A percentile compares a stretch with the other conserved stretches of the same genome.
Evolutionary conservation across 208 protist genomes (phyloP).

Genomic region (Acanthamoeba healyi): DNA sequence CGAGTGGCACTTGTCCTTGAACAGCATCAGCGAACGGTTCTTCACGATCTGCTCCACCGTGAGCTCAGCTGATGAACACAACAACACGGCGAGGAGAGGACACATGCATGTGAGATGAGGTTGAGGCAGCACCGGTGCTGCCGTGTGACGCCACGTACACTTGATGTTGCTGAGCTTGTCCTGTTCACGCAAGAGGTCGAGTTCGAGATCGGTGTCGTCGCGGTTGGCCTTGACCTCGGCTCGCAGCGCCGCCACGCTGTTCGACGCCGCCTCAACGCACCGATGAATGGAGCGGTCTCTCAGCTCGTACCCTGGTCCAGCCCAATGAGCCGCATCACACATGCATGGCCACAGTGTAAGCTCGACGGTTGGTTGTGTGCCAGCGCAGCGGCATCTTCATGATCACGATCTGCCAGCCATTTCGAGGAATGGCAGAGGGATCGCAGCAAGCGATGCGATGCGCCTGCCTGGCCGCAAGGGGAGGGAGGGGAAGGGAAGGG

Average conservation of each 20-base stretch:
- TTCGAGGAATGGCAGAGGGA: background rate
- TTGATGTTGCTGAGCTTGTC: conserved; percentile 64
- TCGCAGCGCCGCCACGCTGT: background rate
- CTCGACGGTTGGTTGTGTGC: no score
- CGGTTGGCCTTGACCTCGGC: conserved; percentile 22
- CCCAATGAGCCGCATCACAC: no score
- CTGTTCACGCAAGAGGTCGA: conserved; percentile 17
- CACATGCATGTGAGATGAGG: background rate
- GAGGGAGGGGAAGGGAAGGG: background rate
- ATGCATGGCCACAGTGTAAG: background rate
- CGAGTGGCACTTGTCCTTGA: conserved; percentile 65
- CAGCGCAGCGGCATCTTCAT: background rate
- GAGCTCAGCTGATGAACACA: background rate
- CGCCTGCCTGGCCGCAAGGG: no score
- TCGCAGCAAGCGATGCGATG: no score
- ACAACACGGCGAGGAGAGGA: background rate
- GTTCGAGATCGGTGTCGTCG: conserved; percentile 56
- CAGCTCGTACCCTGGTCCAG: conserved; percentile 65
- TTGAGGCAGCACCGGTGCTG: no score
- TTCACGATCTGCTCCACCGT: conserved; percentile 63
- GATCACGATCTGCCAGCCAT: background rate
- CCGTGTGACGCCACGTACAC: no score
- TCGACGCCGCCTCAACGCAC: background rate
- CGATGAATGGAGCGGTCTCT: background rate
- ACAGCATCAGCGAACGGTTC: conserved; percentile 52